Evolutionary conservation across 2,329 filamentous ascomycete genomes (phyloP), one percentile per base, ranked within the genome.

Genomic region (Epichloe elymi): DNA sequence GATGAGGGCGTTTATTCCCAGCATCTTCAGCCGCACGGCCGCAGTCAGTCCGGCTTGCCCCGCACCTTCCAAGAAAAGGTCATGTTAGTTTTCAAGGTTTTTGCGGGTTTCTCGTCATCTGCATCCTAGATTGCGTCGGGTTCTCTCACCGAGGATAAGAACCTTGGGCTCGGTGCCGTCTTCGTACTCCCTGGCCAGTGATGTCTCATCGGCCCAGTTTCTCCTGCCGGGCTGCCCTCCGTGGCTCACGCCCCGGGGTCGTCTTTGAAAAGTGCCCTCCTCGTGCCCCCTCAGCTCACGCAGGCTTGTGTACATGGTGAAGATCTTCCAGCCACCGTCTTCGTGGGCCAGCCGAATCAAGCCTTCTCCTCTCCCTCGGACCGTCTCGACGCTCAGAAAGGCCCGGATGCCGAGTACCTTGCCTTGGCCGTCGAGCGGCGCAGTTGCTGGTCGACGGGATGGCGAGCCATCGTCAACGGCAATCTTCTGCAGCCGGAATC

Each of bases 231-330:
- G 61, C 49, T 72, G 69, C 4, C 67, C 71, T 0, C 78, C 79
- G 57, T 83, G 79, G 40, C 74, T 65, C 4, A 74, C 79, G 0
- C 83, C 83, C 19, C 67, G 67, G 0, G 78, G 73, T 30, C 83
- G 70, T 4, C 68, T 70, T 1, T 58, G 59, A 2, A 72, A 68
- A 1, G 70, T 60, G 0, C 57, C 55, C 60, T 85, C 79, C 53
- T 80, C 74, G 48, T 73, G 65, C 0, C 74, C 77, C 4, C 68
- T 74, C 5, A 87, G 55, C 38, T 76, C 72, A 2, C 71, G 60
- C 5, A 87, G 65, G 0, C 71, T 69, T 0, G 83, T 86, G 58
- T 79, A 85, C 0, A 86, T 58, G 1, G 79, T 82, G 55, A 78
- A 83, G 0, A 79, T 74, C 60, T 80, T 82, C 81, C 80, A 86